Conservation (phyloP, 371 early-diverging fungal genomes). For the Gilbertella persicaria region DNA sequence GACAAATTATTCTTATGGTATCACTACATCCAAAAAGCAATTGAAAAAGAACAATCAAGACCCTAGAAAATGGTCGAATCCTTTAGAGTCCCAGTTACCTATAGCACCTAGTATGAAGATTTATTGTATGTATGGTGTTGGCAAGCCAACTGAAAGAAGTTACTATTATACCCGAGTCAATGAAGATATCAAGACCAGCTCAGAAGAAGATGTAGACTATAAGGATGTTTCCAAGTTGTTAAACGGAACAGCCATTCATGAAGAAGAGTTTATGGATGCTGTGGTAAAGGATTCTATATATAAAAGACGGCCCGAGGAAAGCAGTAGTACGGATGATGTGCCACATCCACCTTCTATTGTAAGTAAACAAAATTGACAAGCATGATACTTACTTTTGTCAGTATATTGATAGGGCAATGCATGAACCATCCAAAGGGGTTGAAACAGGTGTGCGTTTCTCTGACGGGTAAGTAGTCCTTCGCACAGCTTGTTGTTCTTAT, state of each 20-base stretch:
- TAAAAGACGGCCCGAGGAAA: slow-evolving; percentile 5
- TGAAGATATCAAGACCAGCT: background rate
- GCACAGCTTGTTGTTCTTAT: background rate
- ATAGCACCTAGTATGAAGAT: slow-evolving; percentile 73
- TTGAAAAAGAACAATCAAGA: slow-evolving; percentile 51
- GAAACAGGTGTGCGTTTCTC: slow-evolving; percentile 59
- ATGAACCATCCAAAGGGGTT: slow-evolving; percentile 38
- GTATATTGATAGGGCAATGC: slow-evolving; percentile 48
- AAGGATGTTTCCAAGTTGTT: background rate
- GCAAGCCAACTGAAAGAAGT: slow-evolving; percentile 77
- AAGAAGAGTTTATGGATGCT: slow-evolving; percentile 3
- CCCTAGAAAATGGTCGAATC: slow-evolving; percentile 82
- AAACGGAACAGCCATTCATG: background rate
- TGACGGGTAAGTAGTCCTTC: slow-evolving; percentile 42
- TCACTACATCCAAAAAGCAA: slow-evolving; percentile 57
- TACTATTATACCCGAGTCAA: slow-evolving; percentile 61
- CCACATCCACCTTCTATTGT: background rate
- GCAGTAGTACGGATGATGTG: background rate
- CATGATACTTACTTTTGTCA: slow-evolving; percentile 6
- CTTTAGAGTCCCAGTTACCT: slow-evolving; percentile 82
- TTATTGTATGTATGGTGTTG: slow-evolving; percentile 85
- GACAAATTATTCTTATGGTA: slow-evolving; percentile 68
- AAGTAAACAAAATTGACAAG: background rate
- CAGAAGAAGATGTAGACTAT: slow-evolving; percentile 2
- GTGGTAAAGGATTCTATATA: background rate